A percentile compares a stretch with the other conserved stretches of the same genome.
Evolutionary conservation across 768 basidiomycete species (phyloP).

Genomic region (Tricholoma sp.): DNA sequence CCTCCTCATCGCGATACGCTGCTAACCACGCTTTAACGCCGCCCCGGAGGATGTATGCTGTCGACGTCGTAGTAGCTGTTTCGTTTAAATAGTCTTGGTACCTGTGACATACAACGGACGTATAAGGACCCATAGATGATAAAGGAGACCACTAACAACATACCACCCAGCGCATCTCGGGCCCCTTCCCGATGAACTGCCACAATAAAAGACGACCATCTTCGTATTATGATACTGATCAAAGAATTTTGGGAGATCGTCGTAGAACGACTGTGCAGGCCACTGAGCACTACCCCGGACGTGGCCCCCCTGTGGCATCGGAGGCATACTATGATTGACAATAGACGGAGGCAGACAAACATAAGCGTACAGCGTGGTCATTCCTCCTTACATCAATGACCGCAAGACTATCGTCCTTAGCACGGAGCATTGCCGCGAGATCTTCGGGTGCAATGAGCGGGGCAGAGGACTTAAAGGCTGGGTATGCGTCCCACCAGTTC

Average conservation of each 20-base stretch:
- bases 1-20: neutral
- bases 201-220: constrained; percentile 51
- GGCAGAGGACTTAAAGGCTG: constrained; percentile 28
- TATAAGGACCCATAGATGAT: neutral
- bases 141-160: constrained; percentile 9
- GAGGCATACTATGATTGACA: neutral
- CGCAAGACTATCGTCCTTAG: constrained; percentile 22
- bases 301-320: constrained; percentile 41
- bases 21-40: constrained; percentile 17
- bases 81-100: constrained; percentile 44
- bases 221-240: constrained; percentile 32
- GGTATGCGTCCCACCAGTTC: constrained; percentile 55
- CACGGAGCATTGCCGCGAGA: constrained; percentile 29
- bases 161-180: constrained; percentile 56
- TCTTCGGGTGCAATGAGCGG: constrained; percentile 28
- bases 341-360: neutral
- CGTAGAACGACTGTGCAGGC: constrained; percentile 47
- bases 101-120: constrained; percentile 22
- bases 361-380: constrained; percentile 39
- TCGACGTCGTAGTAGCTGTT: constrained; percentile 24
- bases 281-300: constrained; percentile 45
- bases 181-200: constrained; percentile 45
- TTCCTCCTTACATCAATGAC: constrained; percentile 48
- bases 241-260: constrained; percentile 36
- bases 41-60: constrained; percentile 37